phyloP scores from a whole-genome alignment of 306 rosid species.

The Cucurbita maxima region DNA sequence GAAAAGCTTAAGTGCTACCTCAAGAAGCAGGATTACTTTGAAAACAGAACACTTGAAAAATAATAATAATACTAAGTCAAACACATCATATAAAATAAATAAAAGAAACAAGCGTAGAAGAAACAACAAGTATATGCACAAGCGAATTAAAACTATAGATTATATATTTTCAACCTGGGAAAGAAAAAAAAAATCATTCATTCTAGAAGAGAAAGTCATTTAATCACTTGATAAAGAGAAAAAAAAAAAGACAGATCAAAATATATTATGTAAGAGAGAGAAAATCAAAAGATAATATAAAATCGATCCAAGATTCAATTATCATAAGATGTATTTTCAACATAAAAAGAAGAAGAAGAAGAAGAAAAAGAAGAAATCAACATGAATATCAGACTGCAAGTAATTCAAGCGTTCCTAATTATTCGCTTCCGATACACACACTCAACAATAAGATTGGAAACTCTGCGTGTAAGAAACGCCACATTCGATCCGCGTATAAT shows the following conservation, averaged over 20 bases:
- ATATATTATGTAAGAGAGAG: not conserved
- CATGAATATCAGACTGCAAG: not conserved
- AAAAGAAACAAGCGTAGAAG: not conserved
- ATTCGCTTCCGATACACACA: slow-evolving; percentile 1
- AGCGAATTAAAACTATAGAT: not conserved
- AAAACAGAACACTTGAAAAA: not conserved
- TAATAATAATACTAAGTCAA: not conserved
- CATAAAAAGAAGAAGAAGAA: not conserved
- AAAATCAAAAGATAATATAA: not conserved
- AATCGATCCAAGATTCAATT: not conserved
- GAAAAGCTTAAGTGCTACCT: not conserved
- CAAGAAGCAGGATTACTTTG: slow-evolving; percentile 10
- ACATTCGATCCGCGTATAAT: not conserved
- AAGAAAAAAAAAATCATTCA: not conserved
- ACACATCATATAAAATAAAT: slow-evolving; percentile 2
- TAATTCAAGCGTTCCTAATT: not conserved
- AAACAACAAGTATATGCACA: not conserved
- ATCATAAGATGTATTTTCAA: not conserved
- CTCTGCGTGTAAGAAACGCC: slow-evolving; percentile 14
- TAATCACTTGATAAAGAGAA: not conserved
- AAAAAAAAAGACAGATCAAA: not conserved
- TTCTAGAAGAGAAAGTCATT: not conserved
- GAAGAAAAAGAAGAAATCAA: not conserved
- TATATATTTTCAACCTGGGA: not conserved
- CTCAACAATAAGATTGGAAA: not conserved